Conservation (phyloP, 2,329 filamentous ascomycete species). For the Uncinocarpus reesii region DNA sequence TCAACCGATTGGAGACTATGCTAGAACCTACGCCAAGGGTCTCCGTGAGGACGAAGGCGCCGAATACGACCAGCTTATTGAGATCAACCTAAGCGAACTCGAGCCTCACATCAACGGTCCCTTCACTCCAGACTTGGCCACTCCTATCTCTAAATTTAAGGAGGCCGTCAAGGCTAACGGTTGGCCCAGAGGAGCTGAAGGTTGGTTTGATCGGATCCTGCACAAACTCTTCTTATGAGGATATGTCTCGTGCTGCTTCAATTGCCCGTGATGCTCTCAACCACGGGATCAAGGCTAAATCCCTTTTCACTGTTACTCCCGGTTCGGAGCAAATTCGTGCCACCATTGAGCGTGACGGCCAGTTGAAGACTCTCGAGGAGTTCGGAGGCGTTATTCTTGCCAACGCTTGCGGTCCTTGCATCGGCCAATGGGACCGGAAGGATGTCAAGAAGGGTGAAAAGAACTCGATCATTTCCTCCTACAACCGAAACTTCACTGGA, state of each 20-base stretch:
- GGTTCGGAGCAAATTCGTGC: constrained; percentile 95
- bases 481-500: constrained; percentile 99
- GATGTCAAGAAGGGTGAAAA: constrained; percentile 91
- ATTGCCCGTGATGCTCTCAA: constrained; percentile 84
- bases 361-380: constrained; percentile 89
- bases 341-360: constrained; percentile 81
- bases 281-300: constrained; percentile 88
- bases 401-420: constrained; percentile 88
- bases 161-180: constrained; percentile 86
- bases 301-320: constrained; percentile 87
- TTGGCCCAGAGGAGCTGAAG: constrained; percentile 94
- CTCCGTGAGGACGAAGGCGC: constrained; percentile 80
- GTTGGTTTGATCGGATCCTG: constrained; percentile 95
- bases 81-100: constrained; percentile 88
- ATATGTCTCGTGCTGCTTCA: constrained; percentile 87
- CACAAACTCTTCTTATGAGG: constrained; percentile 83
- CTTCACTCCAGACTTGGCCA: constrained; percentile 96
- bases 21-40: constrained; percentile 71
- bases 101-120: constrained; percentile 98
- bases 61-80: constrained; percentile 91
- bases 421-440: constrained; percentile 87
- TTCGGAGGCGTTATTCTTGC: constrained; percentile 90
- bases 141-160: constrained; percentile 95
- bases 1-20: constrained; percentile 78
- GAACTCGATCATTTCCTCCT: constrained; percentile 96